Base-by-base conservation (phyloP, 1,139 yeast species). In the Geotrichum candidum region DNA sequence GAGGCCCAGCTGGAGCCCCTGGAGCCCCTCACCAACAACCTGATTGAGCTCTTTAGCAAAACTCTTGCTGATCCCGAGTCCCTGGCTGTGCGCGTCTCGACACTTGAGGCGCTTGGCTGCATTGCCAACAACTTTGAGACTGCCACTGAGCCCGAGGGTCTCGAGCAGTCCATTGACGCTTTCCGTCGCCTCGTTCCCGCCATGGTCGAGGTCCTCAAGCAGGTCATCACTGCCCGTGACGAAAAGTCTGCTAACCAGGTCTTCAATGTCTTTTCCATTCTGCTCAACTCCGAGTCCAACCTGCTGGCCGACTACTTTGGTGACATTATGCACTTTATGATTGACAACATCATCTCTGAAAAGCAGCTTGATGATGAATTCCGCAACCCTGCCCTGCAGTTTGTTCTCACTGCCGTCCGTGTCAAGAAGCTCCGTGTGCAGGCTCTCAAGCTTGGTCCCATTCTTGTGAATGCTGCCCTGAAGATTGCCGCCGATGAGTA, bases 381-480 rank as follows among this genome's bases (percentile, higher is more conserved):
- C 74, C 85, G 98, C 77, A 82, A 83, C 65, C 89, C 87, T 71
- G 95, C 96, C 57, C 81, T 95, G 70, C 94, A 88, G 72, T 91
- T 91, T 73, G 82, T 94, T 68, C 87, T 88, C 65, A 84, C 95
- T 58, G 87, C 90, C 66, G 86, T 89, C 85, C 81, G 92, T 83
- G 78, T 83, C 89, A 73, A 73, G 65, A 70, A 70, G 66, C 66
- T 69, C 62, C 88, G 86, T 76, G 77, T 85, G 64, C 78, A 82
- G 64, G 70, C 83, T 58, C 77, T 84, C 72, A 90, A 90, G 76
- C 77, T 91, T 66, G 99, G 97, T 64, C 94, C 94, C 59, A 84
- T 82, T 65, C 81, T 95, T 68, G 85, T 95, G 54, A 75, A 84
- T 66, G 81, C 89, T 64, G 95, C 96, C 63, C 78, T 90, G 65